Evolutionary conservation across 441 rosid species (phyloP).

Genomic region (Euphorbia schlechtendalii): DNA sequence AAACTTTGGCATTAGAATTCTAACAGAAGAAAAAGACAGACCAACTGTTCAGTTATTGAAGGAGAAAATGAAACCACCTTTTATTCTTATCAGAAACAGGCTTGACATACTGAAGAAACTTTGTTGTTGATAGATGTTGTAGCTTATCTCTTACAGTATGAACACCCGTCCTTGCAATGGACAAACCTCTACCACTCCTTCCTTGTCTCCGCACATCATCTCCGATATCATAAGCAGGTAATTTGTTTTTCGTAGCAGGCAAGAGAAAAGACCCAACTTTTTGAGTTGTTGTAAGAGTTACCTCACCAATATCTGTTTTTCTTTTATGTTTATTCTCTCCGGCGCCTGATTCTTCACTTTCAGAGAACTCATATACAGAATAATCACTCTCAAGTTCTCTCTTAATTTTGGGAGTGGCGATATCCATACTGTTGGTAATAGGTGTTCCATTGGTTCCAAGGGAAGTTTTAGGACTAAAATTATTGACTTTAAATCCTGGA

Average conservation of each 20-base stretch:
- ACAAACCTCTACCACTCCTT: slow-evolving; percentile 57
- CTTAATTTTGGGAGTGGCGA: slow-evolving; percentile 43
- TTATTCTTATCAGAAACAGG: slow-evolving; percentile 63
- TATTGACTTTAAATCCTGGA: slow-evolving; percentile 56
- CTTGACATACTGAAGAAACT: slow-evolving; percentile 50
- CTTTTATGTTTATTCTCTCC: slow-evolving; percentile 65
- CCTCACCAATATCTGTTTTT: slow-evolving; percentile 45
- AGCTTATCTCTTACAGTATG: slow-evolving; percentile 53
- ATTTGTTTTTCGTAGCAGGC: slow-evolving; percentile 53
- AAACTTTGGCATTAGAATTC: slow-evolving; percentile 8
- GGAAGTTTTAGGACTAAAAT: slow-evolving; percentile 50
- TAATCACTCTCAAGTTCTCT: slow-evolving; percentile 59
- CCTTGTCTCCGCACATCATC: slow-evolving; percentile 75
- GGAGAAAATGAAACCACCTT: slow-evolving; percentile 36
- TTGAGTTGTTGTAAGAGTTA: slow-evolving; percentile 34
- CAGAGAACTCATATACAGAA: slow-evolving; percentile 71
- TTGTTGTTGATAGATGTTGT: slow-evolving; percentile 46
- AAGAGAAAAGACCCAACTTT: slow-evolving; percentile 45
- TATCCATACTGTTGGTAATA: slow-evolving; percentile 35
- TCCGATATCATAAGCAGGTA: slow-evolving; percentile 48
- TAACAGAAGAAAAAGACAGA: not conserved
- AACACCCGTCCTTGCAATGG: slow-evolving; percentile 45
- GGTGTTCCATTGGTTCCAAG: slow-evolving; percentile 42
- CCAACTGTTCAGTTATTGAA: not conserved
- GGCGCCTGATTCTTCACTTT: slow-evolving; percentile 89